Evolutionary conservation across 2,329 filamentous ascomycete species (phyloP).

Genomic region (Gliomastix tumulicola): DNA sequence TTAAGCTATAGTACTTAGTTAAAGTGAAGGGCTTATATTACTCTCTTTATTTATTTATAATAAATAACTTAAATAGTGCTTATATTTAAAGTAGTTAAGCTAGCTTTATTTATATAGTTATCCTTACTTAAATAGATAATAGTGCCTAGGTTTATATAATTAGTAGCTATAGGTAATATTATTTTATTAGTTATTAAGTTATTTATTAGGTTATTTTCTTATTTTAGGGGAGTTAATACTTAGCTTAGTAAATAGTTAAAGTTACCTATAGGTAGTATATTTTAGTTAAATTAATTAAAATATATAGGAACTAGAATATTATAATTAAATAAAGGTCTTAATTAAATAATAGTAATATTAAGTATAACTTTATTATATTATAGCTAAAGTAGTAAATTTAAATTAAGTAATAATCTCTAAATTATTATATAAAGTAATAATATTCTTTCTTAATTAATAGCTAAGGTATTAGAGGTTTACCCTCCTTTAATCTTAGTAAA

Average conservation of each 20-base stretch:
- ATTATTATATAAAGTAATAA: background rate
- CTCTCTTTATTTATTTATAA: background rate
- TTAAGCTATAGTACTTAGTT: background rate
- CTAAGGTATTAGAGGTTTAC: too few relatives aligned
- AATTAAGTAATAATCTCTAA: background rate
- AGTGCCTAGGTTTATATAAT: background rate
- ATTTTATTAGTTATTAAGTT: background rate
- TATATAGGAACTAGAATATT: conserved; percentile 1
- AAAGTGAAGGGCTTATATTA: conserved; percentile 1
- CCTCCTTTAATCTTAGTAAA: background rate
- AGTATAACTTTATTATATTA: conserved; percentile 1
- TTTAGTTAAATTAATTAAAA: background rate
- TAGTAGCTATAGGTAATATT: background rate
- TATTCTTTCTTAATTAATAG: background rate
- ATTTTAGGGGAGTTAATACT: background rate
- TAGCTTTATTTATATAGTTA: background rate
- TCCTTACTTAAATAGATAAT: background rate
- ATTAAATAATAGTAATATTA: conserved; percentile 1
- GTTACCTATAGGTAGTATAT: background rate
- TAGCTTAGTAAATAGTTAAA: conserved; percentile 1
- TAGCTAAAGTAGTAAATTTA: background rate
- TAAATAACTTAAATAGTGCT: background rate
- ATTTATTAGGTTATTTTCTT: conserved; percentile 1
- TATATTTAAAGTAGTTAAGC: background rate
- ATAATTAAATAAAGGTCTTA: conserved; percentile 1